Percentiles rank a stretch among this genome's conserved stretches.
phyloP scores from a whole-genome alignment of 257 asterid species.

The Dorcoceras hygrometricum region DNA sequence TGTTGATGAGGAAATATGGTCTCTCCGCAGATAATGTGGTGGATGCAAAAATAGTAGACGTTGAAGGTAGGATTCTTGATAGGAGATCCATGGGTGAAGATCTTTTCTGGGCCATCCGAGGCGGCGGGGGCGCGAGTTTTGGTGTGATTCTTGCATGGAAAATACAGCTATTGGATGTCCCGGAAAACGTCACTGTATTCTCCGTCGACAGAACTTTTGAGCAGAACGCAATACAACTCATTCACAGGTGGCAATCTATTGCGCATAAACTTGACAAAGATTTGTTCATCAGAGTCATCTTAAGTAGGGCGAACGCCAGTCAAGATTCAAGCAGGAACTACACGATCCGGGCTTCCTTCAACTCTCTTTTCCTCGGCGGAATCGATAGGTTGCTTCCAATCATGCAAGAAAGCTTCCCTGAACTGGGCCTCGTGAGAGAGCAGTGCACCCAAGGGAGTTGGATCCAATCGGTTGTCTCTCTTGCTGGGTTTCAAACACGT shows the following conservation, averaged over 20 bases:
- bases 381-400: background rate
- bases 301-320: slow-evolving; percentile 7
- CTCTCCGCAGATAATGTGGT: slow-evolving; percentile 34
- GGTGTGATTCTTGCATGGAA: slow-evolving; percentile 35
- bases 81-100: slow-evolving; percentile 34
- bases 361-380: slow-evolving; percentile 20
- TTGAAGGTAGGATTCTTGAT: slow-evolving; percentile 28
- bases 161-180: slow-evolving; percentile 22
- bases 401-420: slow-evolving; percentile 28
- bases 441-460: slow-evolving; percentile 22
- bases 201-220: slow-evolving; percentile 20
- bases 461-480: slow-evolving; percentile 3
- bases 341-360: slow-evolving; percentile 5
- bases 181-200: slow-evolving; percentile 25
- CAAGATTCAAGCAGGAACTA: background rate
- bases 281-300: background rate
- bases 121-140: slow-evolving; percentile 37
- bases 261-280: slow-evolving; percentile 24
- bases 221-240: slow-evolving; percentile 19
- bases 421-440: slow-evolving; percentile 23
- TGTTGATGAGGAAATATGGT: slow-evolving; percentile 30
- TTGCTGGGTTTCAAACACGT: background rate
- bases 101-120: slow-evolving; percentile 38
- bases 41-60: slow-evolving; percentile 33
- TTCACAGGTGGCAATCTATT: slow-evolving; percentile 28